Evolutionary conservation across 1,284 basidiomycete genomes (phyloP), one percentile per base, ranked within the genome.

Genomic region (Tylopilus orsonianus): DNA sequence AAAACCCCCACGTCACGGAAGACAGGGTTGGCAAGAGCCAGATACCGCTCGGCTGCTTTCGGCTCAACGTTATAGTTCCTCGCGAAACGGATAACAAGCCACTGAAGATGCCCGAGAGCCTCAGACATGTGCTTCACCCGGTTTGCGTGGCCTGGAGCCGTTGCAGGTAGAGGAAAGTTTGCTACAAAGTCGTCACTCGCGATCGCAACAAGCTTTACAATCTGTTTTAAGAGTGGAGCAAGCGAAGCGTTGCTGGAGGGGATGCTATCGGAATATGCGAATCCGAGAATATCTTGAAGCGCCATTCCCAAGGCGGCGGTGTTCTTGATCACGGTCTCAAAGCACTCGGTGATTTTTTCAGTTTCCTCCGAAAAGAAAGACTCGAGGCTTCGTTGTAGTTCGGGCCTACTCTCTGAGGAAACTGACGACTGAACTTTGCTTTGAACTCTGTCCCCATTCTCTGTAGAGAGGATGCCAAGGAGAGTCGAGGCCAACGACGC

Each of bases 101-200:
- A 33, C 14, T 53, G 53, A 3, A 52, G 8, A 8, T 24, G 13
- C 6, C 37, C 38, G 2, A 58, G 18, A 7, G 19, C 16, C 5
- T 16, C 14, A 4, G 48, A 44, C 18, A 48, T 40, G 5, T 16
- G 29, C 19, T 41, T 38, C 18, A 4, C 32, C 10, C 49, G 52
- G 5, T 27, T 14, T 3, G 36, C 30, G 26, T 58, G 56, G 13
- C 56, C 56, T 2, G 30, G 56, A 7, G 53, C 49, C 1, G 26
- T 44, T n/a, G 38, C 35, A 20, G 56, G 52, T 4, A 46, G n/a
- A 5, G 53, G 47, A 26, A 58, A 48, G 8, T 4, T 36, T 12
- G 35, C 9, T 23, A 12, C 14, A 23, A 50, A 27, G 37, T 60
- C 46, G 8, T 58, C 48, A 7, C 27, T 35, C 6, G 26, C 27